Evolutionary conservation across 345 rosid genomes (phyloP).

Genomic region (Salix dunnii): DNA sequence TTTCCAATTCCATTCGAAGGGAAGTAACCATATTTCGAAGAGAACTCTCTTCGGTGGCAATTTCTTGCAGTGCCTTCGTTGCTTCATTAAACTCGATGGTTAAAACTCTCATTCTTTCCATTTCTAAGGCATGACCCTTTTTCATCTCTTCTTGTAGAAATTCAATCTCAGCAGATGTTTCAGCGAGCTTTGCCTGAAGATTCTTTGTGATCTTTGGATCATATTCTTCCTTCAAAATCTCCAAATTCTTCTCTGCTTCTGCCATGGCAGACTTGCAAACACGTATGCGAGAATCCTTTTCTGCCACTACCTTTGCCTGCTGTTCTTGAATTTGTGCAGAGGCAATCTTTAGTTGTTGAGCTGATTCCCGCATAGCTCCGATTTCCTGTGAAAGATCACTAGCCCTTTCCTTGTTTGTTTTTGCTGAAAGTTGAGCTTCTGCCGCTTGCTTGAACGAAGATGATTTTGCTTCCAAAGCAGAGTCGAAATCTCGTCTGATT

Average conservation of each 20-base stretch:
- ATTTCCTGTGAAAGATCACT: slow-evolving; percentile 59
- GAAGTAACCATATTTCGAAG: slow-evolving; percentile 44
- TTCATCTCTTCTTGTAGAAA: slow-evolving; percentile 56
- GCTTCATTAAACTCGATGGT: slow-evolving; percentile 70
- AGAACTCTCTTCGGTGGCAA: slow-evolving; percentile 59
- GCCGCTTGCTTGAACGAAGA: slow-evolving; percentile 62
- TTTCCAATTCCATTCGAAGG: slow-evolving; percentile 53
- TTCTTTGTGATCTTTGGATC: slow-evolving; percentile 44
- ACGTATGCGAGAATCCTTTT: slow-evolving; percentile 40
- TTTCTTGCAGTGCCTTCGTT: slow-evolving; percentile 52
- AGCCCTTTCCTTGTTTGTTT: slow-evolving; percentile 37
- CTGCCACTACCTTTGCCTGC: slow-evolving; percentile 36
- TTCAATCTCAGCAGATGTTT: slow-evolving; percentile 65
- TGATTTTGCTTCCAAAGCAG: slow-evolving; percentile 55
- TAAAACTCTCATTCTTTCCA: slow-evolving; percentile 44
- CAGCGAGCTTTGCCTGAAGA: slow-evolving; percentile 50
- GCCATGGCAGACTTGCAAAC: slow-evolving; percentile 43
- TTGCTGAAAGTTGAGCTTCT: slow-evolving; percentile 51
- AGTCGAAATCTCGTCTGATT: slow-evolving; percentile 72
- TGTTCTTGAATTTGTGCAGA: slow-evolving; percentile 46
- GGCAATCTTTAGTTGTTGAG: slow-evolving; percentile 48
- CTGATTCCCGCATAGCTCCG: slow-evolving; percentile 52
- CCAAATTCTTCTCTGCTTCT: slow-evolving; percentile 46
- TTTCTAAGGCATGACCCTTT: slow-evolving; percentile 53
- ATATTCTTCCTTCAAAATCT: slow-evolving; percentile 36